Evolutionary conservation across 2,329 filamentous ascomycete species (phyloP).

Genomic region (Lachnellula cervina): DNA sequence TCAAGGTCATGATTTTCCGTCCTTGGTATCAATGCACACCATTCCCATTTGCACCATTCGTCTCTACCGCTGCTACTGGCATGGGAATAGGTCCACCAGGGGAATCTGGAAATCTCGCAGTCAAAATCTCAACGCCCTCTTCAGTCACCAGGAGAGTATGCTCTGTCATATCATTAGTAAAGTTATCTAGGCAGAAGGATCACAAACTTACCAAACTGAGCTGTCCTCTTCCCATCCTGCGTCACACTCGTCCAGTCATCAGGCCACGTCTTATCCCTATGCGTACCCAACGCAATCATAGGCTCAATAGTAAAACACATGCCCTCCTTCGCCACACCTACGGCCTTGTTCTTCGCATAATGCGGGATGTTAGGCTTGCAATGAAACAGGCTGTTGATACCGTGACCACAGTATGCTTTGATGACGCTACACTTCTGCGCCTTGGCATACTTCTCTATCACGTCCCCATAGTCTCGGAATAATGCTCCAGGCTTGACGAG

Average conservation of each 20-base stretch:
- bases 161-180: slow-evolving; percentile 44
- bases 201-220: slow-evolving; percentile 73
- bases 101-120: slow-evolving; percentile 57
- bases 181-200: background rate
- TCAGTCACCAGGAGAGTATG: slow-evolving; percentile 82
- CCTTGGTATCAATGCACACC: slow-evolving; percentile 12
- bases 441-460: slow-evolving; percentile 95
- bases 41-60: slow-evolving; percentile 5
- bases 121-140: slow-evolving; percentile 75
- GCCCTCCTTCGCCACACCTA: slow-evolving; percentile 87
- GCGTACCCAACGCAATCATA: slow-evolving; percentile 91
- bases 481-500: slow-evolving; percentile 88
- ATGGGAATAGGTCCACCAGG: slow-evolving; percentile 68
- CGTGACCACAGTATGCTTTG: slow-evolving; percentile 93
- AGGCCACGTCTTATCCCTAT: slow-evolving; percentile 93
- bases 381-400: slow-evolving; percentile 91
- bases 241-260: slow-evolving; percentile 99
- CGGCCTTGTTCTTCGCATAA: slow-evolving; percentile 97
- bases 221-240: slow-evolving; percentile 80
- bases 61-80: slow-evolving; percentile 34
- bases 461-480: slow-evolving; percentile 88
- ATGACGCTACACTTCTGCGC: slow-evolving; percentile 80
- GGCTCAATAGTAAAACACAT: slow-evolving; percentile 99
- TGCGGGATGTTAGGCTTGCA: slow-evolving; percentile 91
- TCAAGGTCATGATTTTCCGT: background rate